Evolutionary conservation across 768 basidiomycete species (phyloP).

Genomic region (Dendrothele bispora): DNA sequence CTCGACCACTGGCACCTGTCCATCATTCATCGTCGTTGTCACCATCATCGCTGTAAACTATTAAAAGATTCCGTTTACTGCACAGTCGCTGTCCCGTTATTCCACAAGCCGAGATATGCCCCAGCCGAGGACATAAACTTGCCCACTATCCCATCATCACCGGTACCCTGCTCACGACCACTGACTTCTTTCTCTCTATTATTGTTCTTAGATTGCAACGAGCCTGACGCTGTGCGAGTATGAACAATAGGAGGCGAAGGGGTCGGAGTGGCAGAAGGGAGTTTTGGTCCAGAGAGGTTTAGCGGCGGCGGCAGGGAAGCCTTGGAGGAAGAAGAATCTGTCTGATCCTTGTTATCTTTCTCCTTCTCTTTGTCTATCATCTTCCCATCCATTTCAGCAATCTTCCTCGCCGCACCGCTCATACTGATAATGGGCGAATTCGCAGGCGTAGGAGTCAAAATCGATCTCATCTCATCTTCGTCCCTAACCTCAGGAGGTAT

Average conservation of each 20-base stretch:
- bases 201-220: neutral
- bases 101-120: constrained; percentile 66
- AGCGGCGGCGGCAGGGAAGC: too few species aligned
- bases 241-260: too few species aligned
- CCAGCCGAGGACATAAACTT: constrained; percentile 78
- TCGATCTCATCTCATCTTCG: constrained; percentile 16
- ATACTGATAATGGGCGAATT: constrained; percentile 53
- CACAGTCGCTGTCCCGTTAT: constrained; percentile 8
- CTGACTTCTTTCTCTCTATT: constrained; percentile 11
- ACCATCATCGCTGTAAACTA: too few species aligned
- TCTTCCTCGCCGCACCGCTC: constrained; percentile 22
- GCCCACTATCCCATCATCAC: constrained; percentile 55
- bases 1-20: too few species aligned
- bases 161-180: too few species aligned
- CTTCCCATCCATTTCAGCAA: constrained; percentile 7
- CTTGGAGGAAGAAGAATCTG: too few species aligned
- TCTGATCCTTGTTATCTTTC: too few species aligned
- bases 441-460: constrained; percentile 55
- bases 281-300: too few species aligned
- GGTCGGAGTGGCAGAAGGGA: too few species aligned
- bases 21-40: too few species aligned
- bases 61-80: too few species aligned
- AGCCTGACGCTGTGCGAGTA: neutral
- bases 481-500: neutral
- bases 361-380: too few species aligned